Conservation (phyloP, 2,329 filamentous ascomycete genomes). For the Penicillium frequentans region DNA sequence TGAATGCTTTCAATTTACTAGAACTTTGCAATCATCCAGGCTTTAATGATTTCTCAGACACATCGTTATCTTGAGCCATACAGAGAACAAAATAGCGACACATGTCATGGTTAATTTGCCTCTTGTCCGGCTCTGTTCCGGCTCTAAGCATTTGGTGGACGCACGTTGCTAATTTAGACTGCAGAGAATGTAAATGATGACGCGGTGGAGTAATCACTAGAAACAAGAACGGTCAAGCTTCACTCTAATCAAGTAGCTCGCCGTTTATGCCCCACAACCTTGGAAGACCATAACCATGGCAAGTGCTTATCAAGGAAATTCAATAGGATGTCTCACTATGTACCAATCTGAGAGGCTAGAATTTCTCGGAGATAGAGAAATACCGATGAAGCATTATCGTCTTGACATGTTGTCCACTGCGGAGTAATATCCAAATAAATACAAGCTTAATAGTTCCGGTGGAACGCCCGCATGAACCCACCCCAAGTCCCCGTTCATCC, state of each 20-base stretch:
- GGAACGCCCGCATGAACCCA: not conserved
- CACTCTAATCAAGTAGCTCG: not conserved
- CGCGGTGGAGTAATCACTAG: not conserved
- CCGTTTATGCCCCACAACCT: not conserved
- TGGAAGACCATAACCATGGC: not conserved
- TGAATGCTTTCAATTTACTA: no score
- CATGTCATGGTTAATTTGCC: not conserved
- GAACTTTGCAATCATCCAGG: no score
- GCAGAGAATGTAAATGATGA: not conserved
- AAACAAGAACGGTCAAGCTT: not conserved
- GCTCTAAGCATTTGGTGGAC: not conserved
- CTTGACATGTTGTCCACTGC: not conserved
- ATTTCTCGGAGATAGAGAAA: not conserved
- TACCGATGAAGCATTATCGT: no score
- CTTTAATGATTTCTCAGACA: no score
- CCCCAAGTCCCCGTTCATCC: not conserved
- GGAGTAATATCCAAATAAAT: not conserved
- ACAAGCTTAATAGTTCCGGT: not conserved
- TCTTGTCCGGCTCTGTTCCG: not conserved
- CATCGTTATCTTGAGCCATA: not conserved
- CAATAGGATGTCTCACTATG: not conserved
- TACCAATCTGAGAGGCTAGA: not conserved
- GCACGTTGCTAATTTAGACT: not conserved
- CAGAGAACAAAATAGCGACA: not conserved
- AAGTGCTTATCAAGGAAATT: not conserved